A percentile compares a stretch with the other conserved stretches of the same genome.
Evolutionary conservation across 768 basidiomycete genomes (phyloP).

Genomic region (Rhodosporidiobolus sp.): DNA sequence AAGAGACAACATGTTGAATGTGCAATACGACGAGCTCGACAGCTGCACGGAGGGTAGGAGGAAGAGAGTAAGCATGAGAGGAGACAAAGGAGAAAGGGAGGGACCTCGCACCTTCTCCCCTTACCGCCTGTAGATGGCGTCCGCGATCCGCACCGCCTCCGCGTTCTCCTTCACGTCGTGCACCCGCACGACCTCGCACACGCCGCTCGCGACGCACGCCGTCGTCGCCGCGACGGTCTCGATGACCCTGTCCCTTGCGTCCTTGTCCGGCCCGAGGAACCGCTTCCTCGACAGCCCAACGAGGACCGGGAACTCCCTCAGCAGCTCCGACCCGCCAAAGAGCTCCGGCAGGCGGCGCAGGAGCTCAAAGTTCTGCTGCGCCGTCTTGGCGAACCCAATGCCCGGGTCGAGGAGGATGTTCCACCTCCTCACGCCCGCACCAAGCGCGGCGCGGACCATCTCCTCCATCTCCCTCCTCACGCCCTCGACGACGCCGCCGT

Average conservation of each 20-base stretch:
- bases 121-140: slow-evolving; percentile 54
- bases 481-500: slow-evolving; percentile 60
- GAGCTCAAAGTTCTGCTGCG: slow-evolving; percentile 68
- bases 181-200: slow-evolving; percentile 66
- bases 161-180: slow-evolving; percentile 72
- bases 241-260: slow-evolving; percentile 67
- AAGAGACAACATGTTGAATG: no score
- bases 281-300: slow-evolving; percentile 81
- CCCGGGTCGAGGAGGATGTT: slow-evolving; percentile 87
- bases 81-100: no score
- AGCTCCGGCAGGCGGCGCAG: slow-evolving; percentile 57
- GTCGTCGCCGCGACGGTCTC: slow-evolving; percentile 76
- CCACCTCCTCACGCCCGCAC: slow-evolving; percentile 77
- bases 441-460: slow-evolving; percentile 64
- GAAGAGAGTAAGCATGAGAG: no score
- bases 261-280: slow-evolving; percentile 64
- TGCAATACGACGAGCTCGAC: no score
- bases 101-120: no score
- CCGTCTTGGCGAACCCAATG: slow-evolving; percentile 86
- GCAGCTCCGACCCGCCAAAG: slow-evolving; percentile 24
- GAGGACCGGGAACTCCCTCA: slow-evolving; percentile 56
- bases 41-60: no score
- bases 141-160: slow-evolving; percentile 68
- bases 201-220: slow-evolving; percentile 70
- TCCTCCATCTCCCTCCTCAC: slow-evolving; percentile 69